Conservation (phyloP, 1,139 yeast species). For the Nakaseomyces kungkrabaensis region DNA sequence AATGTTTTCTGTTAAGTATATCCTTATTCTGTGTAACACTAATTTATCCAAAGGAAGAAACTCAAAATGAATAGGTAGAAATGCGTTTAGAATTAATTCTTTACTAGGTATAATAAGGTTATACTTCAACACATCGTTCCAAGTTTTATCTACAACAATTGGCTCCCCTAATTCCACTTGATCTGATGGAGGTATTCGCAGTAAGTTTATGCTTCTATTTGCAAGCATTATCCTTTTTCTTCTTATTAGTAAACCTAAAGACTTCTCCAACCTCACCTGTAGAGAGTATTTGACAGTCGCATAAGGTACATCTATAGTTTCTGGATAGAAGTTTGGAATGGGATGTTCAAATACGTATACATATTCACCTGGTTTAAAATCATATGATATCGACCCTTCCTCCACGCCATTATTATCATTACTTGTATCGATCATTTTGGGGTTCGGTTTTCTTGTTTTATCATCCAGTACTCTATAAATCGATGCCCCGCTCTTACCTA, state of each 20-base stretch:
- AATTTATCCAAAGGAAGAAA: conserved; percentile 82
- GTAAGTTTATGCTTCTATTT: conserved; percentile 48
- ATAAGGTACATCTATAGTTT: conserved; percentile 63
- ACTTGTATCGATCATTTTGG: not conserved
- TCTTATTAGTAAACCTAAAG: conserved; percentile 58
- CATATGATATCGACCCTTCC: conserved; percentile 20
- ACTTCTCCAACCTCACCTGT: conserved; percentile 60
- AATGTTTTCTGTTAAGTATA: conserved; percentile 74
- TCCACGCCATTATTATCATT: not conserved
- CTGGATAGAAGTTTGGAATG: conserved; percentile 73
- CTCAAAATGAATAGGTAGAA: conserved; percentile 72
- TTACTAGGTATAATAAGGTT: conserved; percentile 84
- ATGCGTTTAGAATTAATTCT: conserved; percentile 70
- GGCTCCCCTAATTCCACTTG: conserved; percentile 87
- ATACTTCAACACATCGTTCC: conserved; percentile 87
- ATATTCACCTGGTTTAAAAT: conserved; percentile 71
- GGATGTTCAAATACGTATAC: conserved; percentile 86
- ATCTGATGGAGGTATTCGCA: conserved; percentile 65
- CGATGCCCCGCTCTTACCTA: conserved; percentile 17
- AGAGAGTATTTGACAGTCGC: conserved; percentile 64
- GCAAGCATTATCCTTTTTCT: conserved; percentile 52
- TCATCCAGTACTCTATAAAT: conserved; percentile 6
- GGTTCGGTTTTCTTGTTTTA: not conserved
- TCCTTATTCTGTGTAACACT: conserved; percentile 70
- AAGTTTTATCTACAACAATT: conserved; percentile 72